Percentiles rank a stretch among this genome's conserved stretches.
Conservation (phyloP, 768 basidiomycete species). For the Leucocoprinus sp. region DNA sequence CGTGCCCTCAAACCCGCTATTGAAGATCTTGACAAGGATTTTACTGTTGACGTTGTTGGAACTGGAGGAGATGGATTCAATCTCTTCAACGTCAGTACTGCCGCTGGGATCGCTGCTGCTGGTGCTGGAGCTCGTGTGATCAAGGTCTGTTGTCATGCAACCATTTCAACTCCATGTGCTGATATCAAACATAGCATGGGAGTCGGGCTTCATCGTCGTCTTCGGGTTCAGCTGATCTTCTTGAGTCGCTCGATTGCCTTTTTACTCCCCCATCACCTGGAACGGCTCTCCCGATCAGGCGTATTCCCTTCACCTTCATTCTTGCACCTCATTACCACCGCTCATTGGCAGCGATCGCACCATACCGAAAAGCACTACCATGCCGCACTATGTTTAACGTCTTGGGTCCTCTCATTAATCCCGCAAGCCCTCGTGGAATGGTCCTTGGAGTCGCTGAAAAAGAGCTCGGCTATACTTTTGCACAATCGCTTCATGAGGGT, state of each 20-base stretch:
- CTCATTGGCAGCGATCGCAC: slow-evolving; percentile 69
- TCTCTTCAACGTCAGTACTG: slow-evolving; percentile 95
- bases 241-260: slow-evolving; percentile 74
- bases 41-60: slow-evolving; percentile 82
- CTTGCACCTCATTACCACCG: slow-evolving; percentile 94
- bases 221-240: slow-evolving; percentile 89
- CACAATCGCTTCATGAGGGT: slow-evolving; percentile 58
- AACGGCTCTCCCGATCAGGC: slow-evolving; percentile 48
- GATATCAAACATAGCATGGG: slow-evolving; percentile 57
- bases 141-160: slow-evolving; percentile 48
- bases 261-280: slow-evolving; percentile 60
- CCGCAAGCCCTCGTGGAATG: slow-evolving; percentile 79
- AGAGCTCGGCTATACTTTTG: slow-evolving; percentile 77
- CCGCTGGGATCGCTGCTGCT: slow-evolving; percentile 88
- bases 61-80: slow-evolving; percentile 95
- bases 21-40: slow-evolving; percentile 54
- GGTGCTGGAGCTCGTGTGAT: slow-evolving; percentile 90
- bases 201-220: slow-evolving; percentile 86
- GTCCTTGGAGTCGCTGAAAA: slow-evolving; percentile 83
- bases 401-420: slow-evolving; percentile 91
- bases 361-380: slow-evolving; percentile 77
- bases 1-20: slow-evolving; percentile 59
- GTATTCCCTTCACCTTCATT: slow-evolving; percentile 84
- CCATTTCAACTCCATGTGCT: neutral
- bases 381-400: slow-evolving; percentile 97